Percentiles rank a stretch among this genome's conserved stretches.
phyloP scores from a whole-genome alignment of 805 yeast genomes.

The Tanozyma kutaoensis region DNA sequence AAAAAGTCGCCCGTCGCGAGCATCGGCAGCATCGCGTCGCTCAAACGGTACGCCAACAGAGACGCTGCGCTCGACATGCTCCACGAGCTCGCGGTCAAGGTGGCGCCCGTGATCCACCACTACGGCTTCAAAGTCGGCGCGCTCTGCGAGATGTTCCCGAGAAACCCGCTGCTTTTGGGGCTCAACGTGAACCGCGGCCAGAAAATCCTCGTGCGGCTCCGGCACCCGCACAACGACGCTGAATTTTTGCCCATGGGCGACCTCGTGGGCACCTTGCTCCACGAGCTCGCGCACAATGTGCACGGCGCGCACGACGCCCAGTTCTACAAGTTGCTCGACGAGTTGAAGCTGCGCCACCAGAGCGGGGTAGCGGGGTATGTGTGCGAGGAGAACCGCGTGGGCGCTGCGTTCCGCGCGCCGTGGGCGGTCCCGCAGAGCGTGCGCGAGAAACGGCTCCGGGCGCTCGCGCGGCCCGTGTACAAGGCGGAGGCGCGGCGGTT shows the following conservation, averaged over 20 bases:
- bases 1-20: constrained; percentile 23
- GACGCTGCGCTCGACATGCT: constrained; percentile 35
- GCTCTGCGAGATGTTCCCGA: constrained; percentile 76
- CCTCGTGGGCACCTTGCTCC: constrained; percentile 72
- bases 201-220: constrained; percentile 57
- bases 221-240: constrained; percentile 40
- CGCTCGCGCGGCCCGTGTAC: constrained; percentile 23
- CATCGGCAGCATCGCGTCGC: constrained; percentile 22
- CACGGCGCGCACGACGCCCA: constrained; percentile 68
- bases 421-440: constrained; percentile 3
- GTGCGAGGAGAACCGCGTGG: constrained; percentile 34
- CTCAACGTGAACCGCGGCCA: constrained; percentile 70
- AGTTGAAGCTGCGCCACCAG: constrained; percentile 37
- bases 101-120: constrained; percentile 68
- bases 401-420: constrained; percentile 13
- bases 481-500: constrained; percentile 25
- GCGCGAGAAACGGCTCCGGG: constrained; percentile 28
- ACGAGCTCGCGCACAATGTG: constrained; percentile 74
- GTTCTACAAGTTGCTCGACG: constrained; percentile 57
- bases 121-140: constrained; percentile 52
- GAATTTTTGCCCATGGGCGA: constrained; percentile 52
- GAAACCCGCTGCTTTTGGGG: constrained; percentile 51
- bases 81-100: constrained; percentile 54
- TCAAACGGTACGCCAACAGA: constrained; percentile 20
- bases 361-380: constrained; percentile 30